These are phyloP conservation scores for Cymbidium sinense DNA, from an alignment of 106 monocot genomes.

Conservation along the genomic window DNA sequence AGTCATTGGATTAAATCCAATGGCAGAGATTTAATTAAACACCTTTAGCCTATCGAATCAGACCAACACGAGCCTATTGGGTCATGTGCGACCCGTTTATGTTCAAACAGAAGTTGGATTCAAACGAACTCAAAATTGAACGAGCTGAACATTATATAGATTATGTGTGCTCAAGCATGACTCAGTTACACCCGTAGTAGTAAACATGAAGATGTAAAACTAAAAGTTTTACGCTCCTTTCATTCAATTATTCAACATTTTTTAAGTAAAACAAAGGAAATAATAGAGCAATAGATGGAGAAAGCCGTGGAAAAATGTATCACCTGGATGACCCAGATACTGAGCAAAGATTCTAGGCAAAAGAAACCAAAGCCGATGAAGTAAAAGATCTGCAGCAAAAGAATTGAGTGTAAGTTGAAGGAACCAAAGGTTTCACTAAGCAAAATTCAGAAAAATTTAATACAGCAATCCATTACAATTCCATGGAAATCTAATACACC, in stretches of 20 bases:
- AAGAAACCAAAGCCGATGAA: constrained; percentile 85
- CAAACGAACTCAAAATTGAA: too few relatives aligned
- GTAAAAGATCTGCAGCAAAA: constrained; percentile 65
- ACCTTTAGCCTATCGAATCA: too few relatives aligned
- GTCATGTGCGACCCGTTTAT: too few relatives aligned
- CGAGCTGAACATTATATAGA: too few relatives aligned
- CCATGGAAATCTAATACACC: background rate
- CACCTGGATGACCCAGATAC: constrained; percentile 84
- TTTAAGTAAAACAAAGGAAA: background rate
- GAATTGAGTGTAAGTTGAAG: background rate
- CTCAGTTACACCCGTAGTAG: too few relatives aligned
- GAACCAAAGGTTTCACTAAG: background rate
- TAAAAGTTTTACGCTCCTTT: too few relatives aligned
- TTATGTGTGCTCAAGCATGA: too few relatives aligned
- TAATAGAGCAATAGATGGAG: background rate
- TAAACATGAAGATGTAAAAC: too few relatives aligned
- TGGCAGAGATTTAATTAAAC: too few relatives aligned
- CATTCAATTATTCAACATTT: background rate
- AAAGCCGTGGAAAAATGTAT: background rate
- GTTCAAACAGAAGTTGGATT: too few relatives aligned
- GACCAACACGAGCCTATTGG: too few relatives aligned
- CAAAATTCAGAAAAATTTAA: background rate
- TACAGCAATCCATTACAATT: background rate
- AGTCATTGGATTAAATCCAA: too few relatives aligned
- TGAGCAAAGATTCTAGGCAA: constrained; percentile 66